Percentiles rank a stretch among this genome's conserved stretches.
These are phyloP conservation scores for Thelonectria olida DNA, from an alignment of 2,329 filamentous ascomycete genomes.

Conservation along the genomic window DNA sequence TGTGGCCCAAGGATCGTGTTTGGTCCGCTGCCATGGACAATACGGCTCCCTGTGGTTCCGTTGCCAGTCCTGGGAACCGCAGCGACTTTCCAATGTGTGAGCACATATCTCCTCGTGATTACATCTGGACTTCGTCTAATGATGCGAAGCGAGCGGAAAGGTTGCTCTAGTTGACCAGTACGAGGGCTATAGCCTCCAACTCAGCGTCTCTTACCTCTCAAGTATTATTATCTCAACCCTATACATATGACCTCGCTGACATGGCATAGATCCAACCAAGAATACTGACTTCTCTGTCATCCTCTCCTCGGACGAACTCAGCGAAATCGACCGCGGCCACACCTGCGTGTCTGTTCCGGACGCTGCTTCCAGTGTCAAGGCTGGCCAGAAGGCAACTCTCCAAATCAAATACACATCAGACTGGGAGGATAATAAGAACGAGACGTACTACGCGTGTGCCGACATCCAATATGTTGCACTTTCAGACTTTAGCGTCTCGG, in stretches of 20 bases:
- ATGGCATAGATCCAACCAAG: constrained; percentile 39
- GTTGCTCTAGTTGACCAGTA: constrained; percentile 62
- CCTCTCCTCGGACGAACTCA: constrained; percentile 38
- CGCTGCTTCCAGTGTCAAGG: constrained; percentile 37
- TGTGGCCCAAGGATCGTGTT: constrained; percentile 18
- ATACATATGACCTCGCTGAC: not conserved
- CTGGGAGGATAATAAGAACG: constrained; percentile 39
- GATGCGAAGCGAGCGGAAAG: not conserved
- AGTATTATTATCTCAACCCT: constrained; percentile 46
- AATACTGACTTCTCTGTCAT: constrained; percentile 46
- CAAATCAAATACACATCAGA: constrained; percentile 51
- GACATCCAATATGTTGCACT: constrained; percentile 49
- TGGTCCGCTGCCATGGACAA: constrained; percentile 9
- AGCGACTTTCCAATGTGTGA: constrained; percentile 12
- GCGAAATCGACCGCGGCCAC: constrained; percentile 49
- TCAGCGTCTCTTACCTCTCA: constrained; percentile 60
- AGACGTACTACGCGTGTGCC: constrained; percentile 52
- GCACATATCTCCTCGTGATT: not conserved
- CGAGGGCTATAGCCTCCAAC: constrained; percentile 59
- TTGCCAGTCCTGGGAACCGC: constrained; percentile 2
- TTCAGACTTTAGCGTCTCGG: constrained; percentile 34
- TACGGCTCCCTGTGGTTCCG: constrained; percentile 11
- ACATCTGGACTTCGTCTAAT: not conserved
- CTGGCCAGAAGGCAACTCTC: constrained; percentile 52
- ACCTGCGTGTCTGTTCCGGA: constrained; percentile 47